A percentile compares a stretch with the other conserved stretches of the same genome.
Evolutionary conservation across 306 rosid species (phyloP).

Genomic region (Lotus japonicus): DNA sequence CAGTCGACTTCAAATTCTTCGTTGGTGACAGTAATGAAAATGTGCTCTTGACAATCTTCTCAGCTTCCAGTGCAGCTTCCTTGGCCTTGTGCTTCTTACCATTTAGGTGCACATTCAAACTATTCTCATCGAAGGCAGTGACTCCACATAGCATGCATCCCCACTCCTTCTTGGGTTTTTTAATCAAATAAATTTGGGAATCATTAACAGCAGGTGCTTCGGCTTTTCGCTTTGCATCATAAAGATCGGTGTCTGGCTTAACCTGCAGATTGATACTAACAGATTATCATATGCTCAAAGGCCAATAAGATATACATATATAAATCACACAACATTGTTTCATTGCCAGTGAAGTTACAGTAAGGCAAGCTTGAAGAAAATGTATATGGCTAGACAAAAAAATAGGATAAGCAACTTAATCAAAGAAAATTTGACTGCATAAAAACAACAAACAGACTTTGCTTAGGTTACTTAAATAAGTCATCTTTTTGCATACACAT

Average conservation of each 20-base stretch:
- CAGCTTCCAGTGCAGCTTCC: constrained; percentile 13
- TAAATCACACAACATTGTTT: background rate
- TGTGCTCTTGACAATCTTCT: constrained; percentile 7
- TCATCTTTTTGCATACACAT: too few species aligned
- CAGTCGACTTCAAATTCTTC: constrained; percentile 1
- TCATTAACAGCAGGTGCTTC: background rate
- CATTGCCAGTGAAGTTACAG: background rate
- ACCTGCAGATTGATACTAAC: constrained; percentile 40
- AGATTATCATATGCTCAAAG: constrained; percentile 11
- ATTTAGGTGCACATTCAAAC: constrained; percentile 37
- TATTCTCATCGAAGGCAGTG: constrained; percentile 24
- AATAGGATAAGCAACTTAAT: background rate
- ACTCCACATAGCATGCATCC: constrained; percentile 57
- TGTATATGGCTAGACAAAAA: background rate
- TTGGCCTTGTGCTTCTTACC: constrained; percentile 69
- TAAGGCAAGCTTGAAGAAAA: background rate
- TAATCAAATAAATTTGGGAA: constrained; percentile 20
- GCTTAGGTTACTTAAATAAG: too few species aligned
- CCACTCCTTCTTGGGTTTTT: constrained; percentile 49
- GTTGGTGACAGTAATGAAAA: background rate
- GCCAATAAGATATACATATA: background rate
- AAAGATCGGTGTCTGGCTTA: constrained; percentile 36
- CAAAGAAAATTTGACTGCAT: background rate
- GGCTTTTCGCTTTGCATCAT: constrained; percentile 40
- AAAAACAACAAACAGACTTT: too few species aligned